A percentile compares a stretch with the other conserved stretches of the same genome.
Conservation (phyloP, 2,329 filamentous ascomycete species). For the Tolypocladium ophioglossoides region DNA sequence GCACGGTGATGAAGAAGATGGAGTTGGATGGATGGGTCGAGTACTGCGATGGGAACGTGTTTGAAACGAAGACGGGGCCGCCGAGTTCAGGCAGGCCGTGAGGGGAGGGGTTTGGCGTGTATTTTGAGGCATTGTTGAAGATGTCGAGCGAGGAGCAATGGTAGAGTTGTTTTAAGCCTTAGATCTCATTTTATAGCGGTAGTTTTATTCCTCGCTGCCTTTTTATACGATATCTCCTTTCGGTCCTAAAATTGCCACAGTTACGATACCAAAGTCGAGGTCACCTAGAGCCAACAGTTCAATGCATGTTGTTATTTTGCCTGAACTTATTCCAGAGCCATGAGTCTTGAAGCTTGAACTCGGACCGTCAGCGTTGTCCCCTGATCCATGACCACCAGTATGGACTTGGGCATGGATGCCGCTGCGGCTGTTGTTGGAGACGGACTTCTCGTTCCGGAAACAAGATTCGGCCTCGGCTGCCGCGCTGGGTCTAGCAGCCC, state of each 20-base stretch:
- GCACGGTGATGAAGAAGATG: slow-evolving; percentile 56
- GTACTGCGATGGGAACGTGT: slow-evolving; percentile 34
- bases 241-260: too few species aligned
- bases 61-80: not conserved
- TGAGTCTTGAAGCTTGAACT: not conserved
- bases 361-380: not conserved
- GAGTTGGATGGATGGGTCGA: slow-evolving; percentile 52
- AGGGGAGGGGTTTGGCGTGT: too few species aligned
- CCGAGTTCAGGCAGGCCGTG: too few species aligned
- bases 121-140: too few species aligned
- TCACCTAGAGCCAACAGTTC: not conserved
- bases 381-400: not conserved
- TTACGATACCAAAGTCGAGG: too few species aligned
- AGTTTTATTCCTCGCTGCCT: too few species aligned
- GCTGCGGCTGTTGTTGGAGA: too few species aligned
- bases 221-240: too few species aligned
- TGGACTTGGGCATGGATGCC: not conserved
- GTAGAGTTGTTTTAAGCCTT: too few species aligned
- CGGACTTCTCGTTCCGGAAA: not conserved
- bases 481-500: not conserved
- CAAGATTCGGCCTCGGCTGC: not conserved
- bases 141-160: too few species aligned
- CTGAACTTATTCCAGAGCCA: too few species aligned
- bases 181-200: too few species aligned
- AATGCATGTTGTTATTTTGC: not conserved